Conservation (phyloP, 495 filamentous ascomycete species). For the Penicillium argentinense region DNA sequence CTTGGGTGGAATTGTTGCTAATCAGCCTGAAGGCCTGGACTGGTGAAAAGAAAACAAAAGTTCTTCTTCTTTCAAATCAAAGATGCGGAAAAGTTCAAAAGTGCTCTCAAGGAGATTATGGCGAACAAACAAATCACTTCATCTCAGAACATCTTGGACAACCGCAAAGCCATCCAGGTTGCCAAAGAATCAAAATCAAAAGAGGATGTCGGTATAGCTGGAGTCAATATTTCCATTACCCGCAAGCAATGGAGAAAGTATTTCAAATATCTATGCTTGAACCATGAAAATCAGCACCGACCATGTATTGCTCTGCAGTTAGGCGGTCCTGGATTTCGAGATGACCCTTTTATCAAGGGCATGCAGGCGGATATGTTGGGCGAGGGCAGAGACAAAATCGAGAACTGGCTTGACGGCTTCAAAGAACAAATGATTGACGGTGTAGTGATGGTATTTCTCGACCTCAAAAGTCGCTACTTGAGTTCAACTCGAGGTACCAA, state of each 20-base stretch:
- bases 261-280: too few species aligned
- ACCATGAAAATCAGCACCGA: too few species aligned
- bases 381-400: conserved; percentile 4
- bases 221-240: conserved; percentile 31
- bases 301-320: too few species aligned
- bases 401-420: conserved; percentile 7
- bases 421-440: conserved; percentile 5
- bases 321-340: too few species aligned
- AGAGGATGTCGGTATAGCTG: conserved; percentile 2
- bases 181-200: conserved; percentile 4
- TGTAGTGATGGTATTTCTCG: conserved; percentile 2
- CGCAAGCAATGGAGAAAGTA: conserved; percentile 29
- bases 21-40: conserved; percentile 25
- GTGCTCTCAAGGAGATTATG: conserved; percentile 16
- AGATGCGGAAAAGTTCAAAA: conserved; percentile 13
- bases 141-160: conserved; percentile 13
- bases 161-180: conserved; percentile 10
- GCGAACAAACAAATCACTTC: conserved; percentile 25
- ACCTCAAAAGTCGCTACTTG: conserved; percentile 2
- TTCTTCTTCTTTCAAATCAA: conserved; percentile 33
- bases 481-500: not conserved
- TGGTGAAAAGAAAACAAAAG: conserved; percentile 30
- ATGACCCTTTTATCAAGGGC: conserved; percentile 17
- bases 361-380: conserved; percentile 4
- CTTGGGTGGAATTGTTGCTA: not conserved